Evolutionary conservation across 2,329 filamentous ascomycete species (phyloP).

Genomic region (Teratosphaeria destructans): DNA sequence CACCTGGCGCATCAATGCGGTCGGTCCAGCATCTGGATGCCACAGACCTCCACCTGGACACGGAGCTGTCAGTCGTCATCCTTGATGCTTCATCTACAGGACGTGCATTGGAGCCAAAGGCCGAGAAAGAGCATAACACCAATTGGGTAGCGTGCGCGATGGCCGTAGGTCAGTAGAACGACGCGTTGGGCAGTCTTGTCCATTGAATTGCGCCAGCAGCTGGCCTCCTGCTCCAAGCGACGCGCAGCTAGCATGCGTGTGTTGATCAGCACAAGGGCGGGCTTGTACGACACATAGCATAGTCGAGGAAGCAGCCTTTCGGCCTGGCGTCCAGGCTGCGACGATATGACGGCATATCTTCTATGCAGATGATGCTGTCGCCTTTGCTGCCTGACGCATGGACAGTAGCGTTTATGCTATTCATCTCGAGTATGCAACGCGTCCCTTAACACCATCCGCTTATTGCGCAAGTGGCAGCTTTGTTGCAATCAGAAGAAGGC

Average conservation of each 20-base stretch:
- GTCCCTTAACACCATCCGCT: neutral
- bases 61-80: neutral
- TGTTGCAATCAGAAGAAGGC: neutral
- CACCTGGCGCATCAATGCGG: slow-evolving; percentile 58
- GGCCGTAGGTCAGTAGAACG: neutral
- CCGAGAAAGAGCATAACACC: neutral
- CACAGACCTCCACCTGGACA: slow-evolving; percentile 63
- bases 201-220: neutral
- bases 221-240: neutral
- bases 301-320: neutral
- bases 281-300: neutral
- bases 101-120: neutral
- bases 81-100: neutral
- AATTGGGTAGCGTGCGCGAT: neutral
- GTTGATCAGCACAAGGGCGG: neutral
- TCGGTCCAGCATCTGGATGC: slow-evolving; percentile 59
- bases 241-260: neutral
- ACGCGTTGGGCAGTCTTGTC: neutral
- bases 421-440: neutral
- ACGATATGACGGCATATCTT: neutral
- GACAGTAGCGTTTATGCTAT: neutral
- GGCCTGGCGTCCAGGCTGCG: neutral
- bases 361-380: neutral
- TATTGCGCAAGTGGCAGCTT: neutral
- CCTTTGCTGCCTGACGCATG: neutral